A percentile compares a stretch with the other conserved stretches of the same genome.
Evolutionary conservation across 2,329 filamentous ascomycete species (phyloP).

Genomic region (Metarhizium album): DNA sequence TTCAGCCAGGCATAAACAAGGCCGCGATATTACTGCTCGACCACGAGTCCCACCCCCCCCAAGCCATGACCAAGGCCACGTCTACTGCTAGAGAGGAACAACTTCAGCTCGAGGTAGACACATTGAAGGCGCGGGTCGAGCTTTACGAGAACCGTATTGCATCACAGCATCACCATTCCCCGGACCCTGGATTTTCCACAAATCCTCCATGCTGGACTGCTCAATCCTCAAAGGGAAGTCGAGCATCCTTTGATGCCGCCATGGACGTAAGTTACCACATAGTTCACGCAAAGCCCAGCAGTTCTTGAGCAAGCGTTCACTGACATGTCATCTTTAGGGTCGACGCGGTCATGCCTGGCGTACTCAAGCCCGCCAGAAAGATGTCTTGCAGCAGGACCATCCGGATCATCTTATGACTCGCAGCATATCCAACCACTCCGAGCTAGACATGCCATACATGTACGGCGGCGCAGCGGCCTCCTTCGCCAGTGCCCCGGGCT

Average conservation of each 20-base stretch:
- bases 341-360: neutral
- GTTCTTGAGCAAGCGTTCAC: neutral
- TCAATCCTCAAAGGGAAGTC: neutral
- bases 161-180: neutral
- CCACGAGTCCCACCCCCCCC: neutral
- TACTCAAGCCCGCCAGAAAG: slow-evolving; percentile 13
- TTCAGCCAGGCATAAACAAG: neutral
- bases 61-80: neutral
- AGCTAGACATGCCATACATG: slow-evolving; percentile 17
- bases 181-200: neutral
- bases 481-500: slow-evolving; percentile 6
- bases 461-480: slow-evolving; percentile 17
- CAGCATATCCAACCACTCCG: slow-evolving; percentile 30
- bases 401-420: slow-evolving; percentile 32
- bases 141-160: neutral
- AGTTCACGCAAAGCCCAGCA: neutral
- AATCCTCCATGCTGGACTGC: neutral
- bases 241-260: neutral
- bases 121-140: neutral
- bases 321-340: neutral
- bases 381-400: slow-evolving; percentile 19
- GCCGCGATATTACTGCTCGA: neutral
- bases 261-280: slow-evolving; percentile 5
- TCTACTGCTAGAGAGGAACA: neutral
- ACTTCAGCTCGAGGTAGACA: neutral